These are phyloP conservation scores for Blechomonas ayalai DNA, from an alignment of 208 protist species.

Conservation along the genomic window DNA sequence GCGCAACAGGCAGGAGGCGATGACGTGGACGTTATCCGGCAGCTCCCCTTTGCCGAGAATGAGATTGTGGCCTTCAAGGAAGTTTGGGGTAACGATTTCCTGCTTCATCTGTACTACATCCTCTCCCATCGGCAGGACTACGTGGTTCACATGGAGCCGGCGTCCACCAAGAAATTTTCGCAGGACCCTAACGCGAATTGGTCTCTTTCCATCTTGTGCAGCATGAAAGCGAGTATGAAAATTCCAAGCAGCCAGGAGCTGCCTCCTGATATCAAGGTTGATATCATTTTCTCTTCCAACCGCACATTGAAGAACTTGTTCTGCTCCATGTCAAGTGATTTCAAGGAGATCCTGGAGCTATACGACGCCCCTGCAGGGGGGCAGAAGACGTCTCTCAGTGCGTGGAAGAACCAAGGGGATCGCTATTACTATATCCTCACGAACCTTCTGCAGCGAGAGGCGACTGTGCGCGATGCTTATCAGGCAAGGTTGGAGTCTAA, in stretches of 20 bases:
- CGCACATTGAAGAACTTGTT: constrained; percentile 75
- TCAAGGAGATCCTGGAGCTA: constrained; percentile 39
- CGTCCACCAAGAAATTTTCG: constrained; percentile 36
- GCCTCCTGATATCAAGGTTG: constrained; percentile 42
- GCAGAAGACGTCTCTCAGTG: constrained; percentile 1
- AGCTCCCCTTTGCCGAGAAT: constrained; percentile 40
- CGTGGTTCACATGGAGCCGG: constrained; percentile 63
- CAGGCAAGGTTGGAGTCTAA: constrained; percentile 39
- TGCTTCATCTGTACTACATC: constrained; percentile 60
- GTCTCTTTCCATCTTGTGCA: constrained; percentile 43
- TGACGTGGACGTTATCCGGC: constrained; percentile 14
- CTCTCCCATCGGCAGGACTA: constrained; percentile 71
- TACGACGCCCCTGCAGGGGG: background rate
- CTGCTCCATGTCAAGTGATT: constrained; percentile 43
- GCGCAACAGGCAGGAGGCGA: background rate
- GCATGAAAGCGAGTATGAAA: constrained; percentile 33
- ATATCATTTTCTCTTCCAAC: constrained; percentile 71
- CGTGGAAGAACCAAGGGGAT: constrained; percentile 62
- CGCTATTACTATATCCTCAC: constrained; percentile 72
- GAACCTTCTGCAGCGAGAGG: constrained; percentile 40
- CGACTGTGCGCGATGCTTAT: constrained; percentile 43
- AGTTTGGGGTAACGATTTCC: constrained; percentile 39
- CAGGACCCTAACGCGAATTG: constrained; percentile 64
- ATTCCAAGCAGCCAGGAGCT: constrained; percentile 19
- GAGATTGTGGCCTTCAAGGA: constrained; percentile 40